phyloP scores from a whole-genome alignment of 768 basidiomycete species.

The Kwoniella europaea region DNA sequence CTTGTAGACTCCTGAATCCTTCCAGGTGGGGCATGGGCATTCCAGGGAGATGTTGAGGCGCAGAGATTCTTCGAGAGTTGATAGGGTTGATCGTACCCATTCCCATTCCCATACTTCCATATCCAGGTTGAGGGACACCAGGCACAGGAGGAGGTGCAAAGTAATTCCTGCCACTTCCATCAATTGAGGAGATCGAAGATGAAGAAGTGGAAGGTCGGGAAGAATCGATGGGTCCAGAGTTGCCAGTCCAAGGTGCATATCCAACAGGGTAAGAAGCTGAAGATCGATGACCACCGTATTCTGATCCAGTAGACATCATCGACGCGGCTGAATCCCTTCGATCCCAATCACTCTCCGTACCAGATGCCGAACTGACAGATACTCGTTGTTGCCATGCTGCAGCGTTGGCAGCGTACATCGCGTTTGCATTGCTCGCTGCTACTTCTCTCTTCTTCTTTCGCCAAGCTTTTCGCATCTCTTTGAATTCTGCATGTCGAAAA shows the following conservation, averaged over 20 bases:
- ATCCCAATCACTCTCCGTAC: conserved; percentile 37
- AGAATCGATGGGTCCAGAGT: conserved; percentile 10
- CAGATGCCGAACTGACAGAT: conserved; percentile 31
- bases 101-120: not conserved
- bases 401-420: conserved; percentile 18
- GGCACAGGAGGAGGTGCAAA: conserved; percentile 11
- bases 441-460: conserved; percentile 87
- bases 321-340: conserved; percentile 36
- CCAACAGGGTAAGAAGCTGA: conserved; percentile 20
- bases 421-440: conserved; percentile 38
- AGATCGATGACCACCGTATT: conserved; percentile 12
- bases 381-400: conserved; percentile 21
- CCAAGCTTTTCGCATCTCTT: conserved; percentile 95
- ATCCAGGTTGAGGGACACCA: not conserved
- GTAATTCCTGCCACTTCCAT: conserved; percentile 27
- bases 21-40: conserved; percentile 1
- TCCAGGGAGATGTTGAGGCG: conserved; percentile 32
- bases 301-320: conserved; percentile 32
- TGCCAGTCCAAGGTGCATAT: conserved; percentile 20
- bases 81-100: conserved; percentile 1
- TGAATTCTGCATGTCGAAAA: conserved; percentile 75
- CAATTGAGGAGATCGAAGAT: conserved; percentile 41
- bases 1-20: conserved; percentile 34
- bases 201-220: conserved; percentile 40
- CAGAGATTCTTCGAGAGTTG: conserved; percentile 28